These are phyloP conservation scores for Diaporthe vexans DNA, from an alignment of 2,329 filamentous ascomycete genomes.

Conservation along the genomic window DNA sequence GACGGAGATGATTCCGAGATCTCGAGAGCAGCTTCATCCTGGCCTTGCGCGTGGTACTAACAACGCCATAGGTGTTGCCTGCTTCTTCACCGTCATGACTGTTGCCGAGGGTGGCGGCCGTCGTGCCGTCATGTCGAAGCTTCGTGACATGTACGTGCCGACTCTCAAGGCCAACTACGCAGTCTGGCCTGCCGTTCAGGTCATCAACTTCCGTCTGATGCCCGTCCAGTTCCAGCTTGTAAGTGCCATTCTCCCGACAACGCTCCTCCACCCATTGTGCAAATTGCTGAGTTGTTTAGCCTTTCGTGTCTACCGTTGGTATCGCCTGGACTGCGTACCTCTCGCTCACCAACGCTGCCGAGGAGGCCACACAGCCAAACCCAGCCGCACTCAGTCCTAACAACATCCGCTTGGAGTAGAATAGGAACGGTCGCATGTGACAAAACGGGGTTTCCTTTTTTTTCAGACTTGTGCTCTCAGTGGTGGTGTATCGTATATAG, in stretches of 20 bases:
- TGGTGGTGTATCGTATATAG: constrained; percentile 10
- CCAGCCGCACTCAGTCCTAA: constrained; percentile 50
- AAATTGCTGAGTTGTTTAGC: constrained; percentile 65
- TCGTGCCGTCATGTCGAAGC: constrained; percentile 84
- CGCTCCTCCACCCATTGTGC: not conserved
- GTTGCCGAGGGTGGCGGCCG: constrained; percentile 91
- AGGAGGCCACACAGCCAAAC: constrained; percentile 67
- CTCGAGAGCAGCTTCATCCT: not conserved
- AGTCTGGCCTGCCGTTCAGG: constrained; percentile 95
- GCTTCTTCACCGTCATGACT: constrained; percentile 98
- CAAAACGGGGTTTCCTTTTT: not conserved
- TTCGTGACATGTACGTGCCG: constrained; percentile 93
- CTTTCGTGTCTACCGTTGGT: constrained; percentile 94
- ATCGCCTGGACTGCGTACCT: constrained; percentile 99
- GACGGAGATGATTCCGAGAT: constrained; percentile 45
- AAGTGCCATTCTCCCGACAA: constrained; percentile 57
- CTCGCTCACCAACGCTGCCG: constrained; percentile 89
- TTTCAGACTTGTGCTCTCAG: not conserved
- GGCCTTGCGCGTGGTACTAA: constrained; percentile 1
- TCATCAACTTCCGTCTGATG: constrained; percentile 96
- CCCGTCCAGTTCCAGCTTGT: constrained; percentile 97
- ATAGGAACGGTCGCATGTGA: not conserved
- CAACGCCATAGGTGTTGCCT: constrained; percentile 70
- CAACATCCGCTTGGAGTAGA: constrained; percentile 54
- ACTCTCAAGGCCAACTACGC: constrained; percentile 96